phyloP scores from a whole-genome alignment of 495 filamentous ascomycete species.

The Aspergillus diversus region DNA sequence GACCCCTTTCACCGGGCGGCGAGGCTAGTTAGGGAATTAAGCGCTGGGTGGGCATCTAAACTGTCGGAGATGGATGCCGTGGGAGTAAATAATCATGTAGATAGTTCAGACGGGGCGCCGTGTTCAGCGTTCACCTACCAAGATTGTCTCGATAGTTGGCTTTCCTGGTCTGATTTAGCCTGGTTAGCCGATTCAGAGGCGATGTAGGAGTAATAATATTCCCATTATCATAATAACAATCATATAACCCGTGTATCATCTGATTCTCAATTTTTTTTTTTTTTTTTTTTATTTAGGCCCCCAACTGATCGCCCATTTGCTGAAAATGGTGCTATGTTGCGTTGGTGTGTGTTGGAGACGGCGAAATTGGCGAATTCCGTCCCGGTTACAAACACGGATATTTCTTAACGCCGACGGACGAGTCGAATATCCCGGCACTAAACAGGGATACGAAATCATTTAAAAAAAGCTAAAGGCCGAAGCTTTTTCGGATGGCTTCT shows the following conservation, averaged over 20 bases:
- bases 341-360: not conserved
- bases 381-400: not conserved
- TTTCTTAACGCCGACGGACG: not conserved
- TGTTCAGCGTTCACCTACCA: not conserved
- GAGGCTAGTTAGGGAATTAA: not conserved
- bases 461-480: not conserved
- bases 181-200: not conserved
- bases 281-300: no score
- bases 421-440: not conserved
- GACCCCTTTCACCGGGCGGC: slow-evolving; percentile 9
- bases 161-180: not conserved
- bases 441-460: not conserved
- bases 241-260: not conserved
- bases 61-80: not conserved
- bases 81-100: not conserved
- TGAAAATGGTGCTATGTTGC: not conserved
- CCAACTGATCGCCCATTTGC: not conserved
- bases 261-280: no score
- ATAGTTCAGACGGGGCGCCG: not conserved
- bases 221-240: not conserved
- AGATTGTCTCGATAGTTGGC: not conserved
- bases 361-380: not conserved
- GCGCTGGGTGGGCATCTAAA: not conserved
- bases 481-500: no score
- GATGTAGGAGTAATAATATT: not conserved